Evolutionary conservation across 805 yeast species (phyloP).

Genomic region (Schwanniomyces pseudopolymorphus): DNA sequence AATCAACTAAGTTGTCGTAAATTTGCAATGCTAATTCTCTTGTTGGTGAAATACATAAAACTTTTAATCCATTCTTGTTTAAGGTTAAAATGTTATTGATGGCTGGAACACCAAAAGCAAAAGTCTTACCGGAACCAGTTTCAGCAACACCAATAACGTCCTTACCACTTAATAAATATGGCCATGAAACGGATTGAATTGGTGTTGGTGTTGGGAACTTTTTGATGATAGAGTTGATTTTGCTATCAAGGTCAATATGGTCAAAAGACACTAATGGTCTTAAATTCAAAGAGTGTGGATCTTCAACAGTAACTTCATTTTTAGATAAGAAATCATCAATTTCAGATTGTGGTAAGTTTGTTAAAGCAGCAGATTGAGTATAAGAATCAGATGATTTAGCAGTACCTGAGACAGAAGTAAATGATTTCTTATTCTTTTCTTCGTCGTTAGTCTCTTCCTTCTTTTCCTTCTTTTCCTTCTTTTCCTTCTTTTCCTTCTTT

Average conservation of each 20-base stretch:
- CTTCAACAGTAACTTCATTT: conserved; percentile 81
- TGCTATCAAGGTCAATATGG: conserved; percentile 52
- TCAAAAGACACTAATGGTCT: conserved; percentile 72
- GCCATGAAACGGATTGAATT: conserved; percentile 94
- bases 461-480: conserved; percentile 28
- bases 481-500: conserved; percentile 34
- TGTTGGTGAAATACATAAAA: conserved; percentile 90
- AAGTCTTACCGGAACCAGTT: conserved; percentile 97
- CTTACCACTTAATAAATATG: conserved; percentile 69
- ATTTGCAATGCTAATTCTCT: conserved; percentile 96
- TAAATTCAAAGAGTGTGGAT: conserved; percentile 50
- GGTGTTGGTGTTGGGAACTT: conserved; percentile 92
- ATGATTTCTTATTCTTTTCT: conserved; percentile 11
- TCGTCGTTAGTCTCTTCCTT: conserved; percentile 20
- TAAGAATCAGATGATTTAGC: conserved; percentile 22
- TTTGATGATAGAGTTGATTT: conserved; percentile 59
- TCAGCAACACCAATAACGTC: conserved; percentile 98
- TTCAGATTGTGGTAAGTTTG: conserved; percentile 50
- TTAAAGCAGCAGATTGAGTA: conserved; percentile 38
- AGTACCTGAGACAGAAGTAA: conserved; percentile 9
- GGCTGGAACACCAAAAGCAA: conserved; percentile 98
- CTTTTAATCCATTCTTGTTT: conserved; percentile 57
- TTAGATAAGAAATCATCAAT: conserved; percentile 60
- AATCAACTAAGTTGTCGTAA: conserved; percentile 71
- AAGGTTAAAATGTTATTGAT: conserved; percentile 60